Evolutionary conservation across 805 yeast species (phyloP).

Genomic region (Pichia exigua): DNA sequence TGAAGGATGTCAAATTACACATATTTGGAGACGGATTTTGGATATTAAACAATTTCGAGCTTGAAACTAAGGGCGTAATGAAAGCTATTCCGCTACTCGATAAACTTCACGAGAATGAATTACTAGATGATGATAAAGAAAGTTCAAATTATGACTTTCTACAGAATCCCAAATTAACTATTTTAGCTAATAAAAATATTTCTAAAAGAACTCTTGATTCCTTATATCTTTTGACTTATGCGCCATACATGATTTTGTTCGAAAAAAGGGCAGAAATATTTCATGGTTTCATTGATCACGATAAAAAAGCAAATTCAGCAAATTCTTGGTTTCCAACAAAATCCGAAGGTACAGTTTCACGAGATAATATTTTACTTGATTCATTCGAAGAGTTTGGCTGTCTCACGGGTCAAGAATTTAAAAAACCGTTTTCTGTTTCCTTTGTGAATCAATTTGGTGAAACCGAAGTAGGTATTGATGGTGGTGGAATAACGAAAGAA

Average conservation of each 20-base stretch:
- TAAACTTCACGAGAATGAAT: not conserved
- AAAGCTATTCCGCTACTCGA: conserved; percentile 17
- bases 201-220: conserved; percentile 24
- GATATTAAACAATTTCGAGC: conserved; percentile 29
- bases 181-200: conserved; percentile 11
- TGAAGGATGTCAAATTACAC: conserved; percentile 54
- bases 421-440: conserved; percentile 50
- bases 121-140: conserved; percentile 5
- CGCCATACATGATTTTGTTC: conserved; percentile 80
- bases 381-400: conserved; percentile 54
- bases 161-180: not conserved
- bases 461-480: conserved; percentile 85
- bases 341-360: conserved; percentile 47
- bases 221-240: conserved; percentile 46
- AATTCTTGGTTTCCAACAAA: conserved; percentile 17
- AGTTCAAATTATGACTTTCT: not conserved
- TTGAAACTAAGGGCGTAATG: conserved; percentile 15
- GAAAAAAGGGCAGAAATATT: conserved; percentile 65
- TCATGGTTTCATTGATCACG: conserved; percentile 51
- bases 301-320: conserved; percentile 29
- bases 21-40: conserved; percentile 49
- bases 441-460: conserved; percentile 67
- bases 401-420: conserved; percentile 45
- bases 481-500: conserved; percentile 94
- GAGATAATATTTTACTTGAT: conserved; percentile 68